A percentile compares a stretch with the other conserved stretches of the same genome.
These are phyloP conservation scores for Naganishia liquefaciens DNA, from an alignment of 1,284 basidiomycete species.

Conservation along the genomic window DNA sequence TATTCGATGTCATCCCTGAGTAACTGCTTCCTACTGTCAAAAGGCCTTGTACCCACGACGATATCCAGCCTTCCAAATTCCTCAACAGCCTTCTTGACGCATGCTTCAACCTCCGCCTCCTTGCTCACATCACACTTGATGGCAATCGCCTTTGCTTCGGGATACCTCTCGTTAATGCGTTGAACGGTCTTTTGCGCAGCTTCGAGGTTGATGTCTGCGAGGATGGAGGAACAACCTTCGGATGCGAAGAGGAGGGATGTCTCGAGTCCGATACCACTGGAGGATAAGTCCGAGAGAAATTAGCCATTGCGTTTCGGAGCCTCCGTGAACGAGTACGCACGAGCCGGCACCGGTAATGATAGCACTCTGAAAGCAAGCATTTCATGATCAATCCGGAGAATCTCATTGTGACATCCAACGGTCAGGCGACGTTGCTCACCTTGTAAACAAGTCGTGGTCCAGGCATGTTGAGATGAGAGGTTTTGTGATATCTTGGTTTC, in stretches of 20 bases:
- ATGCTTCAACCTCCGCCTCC: constrained; percentile 77
- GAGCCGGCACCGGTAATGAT: constrained; percentile 55
- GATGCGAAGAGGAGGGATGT: constrained; percentile 86
- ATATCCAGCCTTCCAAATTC: constrained; percentile 88
- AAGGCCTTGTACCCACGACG: constrained; percentile 63
- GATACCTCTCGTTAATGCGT: constrained; percentile 67
- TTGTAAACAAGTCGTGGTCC: constrained; percentile 48
- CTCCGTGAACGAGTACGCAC: constrained; percentile 40
- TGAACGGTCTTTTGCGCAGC: constrained; percentile 71
- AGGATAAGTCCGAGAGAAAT: not conserved
- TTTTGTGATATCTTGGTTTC: not conserved
- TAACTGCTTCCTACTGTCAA: not conserved
- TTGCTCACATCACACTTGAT: constrained; percentile 83
- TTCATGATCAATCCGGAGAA: not conserved
- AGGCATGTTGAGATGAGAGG: constrained; percentile 31
- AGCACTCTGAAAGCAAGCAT: constrained; percentile 40
- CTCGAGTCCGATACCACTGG: constrained; percentile 84
- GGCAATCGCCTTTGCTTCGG: constrained; percentile 65
- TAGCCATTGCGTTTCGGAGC: not conserved
- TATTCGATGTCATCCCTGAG: constrained; percentile 28
- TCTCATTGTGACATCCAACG: not conserved
- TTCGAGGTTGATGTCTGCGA: constrained; percentile 80
- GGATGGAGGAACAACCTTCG: constrained; percentile 83
- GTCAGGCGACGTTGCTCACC: constrained; percentile 36
- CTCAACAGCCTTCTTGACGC: constrained; percentile 75